Base-by-base conservation (phyloP, 495 filamentous ascomycete species). In the Margaritispora aquatica region DNA sequence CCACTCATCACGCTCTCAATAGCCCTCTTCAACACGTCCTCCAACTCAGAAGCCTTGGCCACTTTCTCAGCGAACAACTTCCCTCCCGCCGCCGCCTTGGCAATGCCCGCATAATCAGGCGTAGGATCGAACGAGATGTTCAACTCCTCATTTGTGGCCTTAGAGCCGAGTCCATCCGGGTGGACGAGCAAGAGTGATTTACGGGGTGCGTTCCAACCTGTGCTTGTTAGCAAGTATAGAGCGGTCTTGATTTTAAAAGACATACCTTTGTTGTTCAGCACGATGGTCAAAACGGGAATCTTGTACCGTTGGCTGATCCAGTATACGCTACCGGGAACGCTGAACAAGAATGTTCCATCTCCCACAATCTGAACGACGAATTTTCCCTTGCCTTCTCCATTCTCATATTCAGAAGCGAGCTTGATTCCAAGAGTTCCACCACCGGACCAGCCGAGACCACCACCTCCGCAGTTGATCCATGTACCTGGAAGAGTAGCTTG, bases 331-430 rank as follows among this genome's bases (percentile, higher is more conserved):
- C 89, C 89, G 0, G 93, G 93, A 0, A 97, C 87, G 22, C 83
- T 84, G 70, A 97, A 97, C 3, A 97, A 77, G 70, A 83, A 97
- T 0, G 92, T 94, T 11, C 93, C 93, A 56, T 97, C 93, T 19
- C 93, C 93, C 1, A 96, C 93, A 47, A 97, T 87, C 62, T 96
- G 91, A 57, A 88, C 88, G 2, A 97, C 90, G 65, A 97, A 96
- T 64, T 89, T 89, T 29, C 85, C 84, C 70, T 87, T 88, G 23
- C 82, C 80, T 31, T 51, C 44, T 21, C 74, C 73, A 24, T 83
- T 80, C 46, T 86, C 76, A 23, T 70, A 71, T 54, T 91, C 86
- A 0, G 84, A 80, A 4, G 91, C 93, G 23, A 97, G 80, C 70
- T 96, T 96, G 69, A 96, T 90, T 17, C 93, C 93, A 2, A 96